Conservation (phyloP, 1,284 basidiomycete genomes). For the Sanghuangporus sanghuang region DNA sequence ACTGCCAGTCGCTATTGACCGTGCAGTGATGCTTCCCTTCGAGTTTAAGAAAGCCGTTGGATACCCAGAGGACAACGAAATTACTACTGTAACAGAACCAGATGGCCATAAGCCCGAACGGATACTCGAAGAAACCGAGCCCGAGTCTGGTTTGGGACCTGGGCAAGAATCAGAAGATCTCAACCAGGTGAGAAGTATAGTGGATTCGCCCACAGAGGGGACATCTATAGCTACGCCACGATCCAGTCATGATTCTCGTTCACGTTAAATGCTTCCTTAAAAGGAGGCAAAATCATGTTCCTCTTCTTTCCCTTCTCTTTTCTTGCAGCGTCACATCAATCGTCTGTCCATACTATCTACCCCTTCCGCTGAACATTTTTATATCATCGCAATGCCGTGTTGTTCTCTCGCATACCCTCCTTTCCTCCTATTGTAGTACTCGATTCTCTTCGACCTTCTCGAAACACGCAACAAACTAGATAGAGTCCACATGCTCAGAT, state of each 20-base stretch:
- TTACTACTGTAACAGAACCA: neutral
- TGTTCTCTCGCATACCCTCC: neutral
- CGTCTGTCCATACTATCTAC: neutral
- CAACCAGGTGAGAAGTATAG: neutral
- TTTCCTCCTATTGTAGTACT: neutral
- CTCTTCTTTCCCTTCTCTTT: neutral
- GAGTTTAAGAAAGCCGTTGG: conserved; percentile 36
- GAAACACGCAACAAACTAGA: neutral
- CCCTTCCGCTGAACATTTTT: neutral
- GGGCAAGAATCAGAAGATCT: neutral
- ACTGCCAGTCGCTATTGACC: conserved; percentile 83
- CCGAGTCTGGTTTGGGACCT: neutral
- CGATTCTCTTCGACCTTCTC: neutral
- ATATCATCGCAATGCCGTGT: neutral
- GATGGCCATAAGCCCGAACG: neutral
- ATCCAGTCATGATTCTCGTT: neutral
- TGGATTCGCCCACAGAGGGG: neutral
- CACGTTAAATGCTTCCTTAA: neutral
- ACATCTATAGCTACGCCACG: neutral
- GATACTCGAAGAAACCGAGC: neutral
- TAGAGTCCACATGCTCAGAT: neutral
- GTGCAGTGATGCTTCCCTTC: conserved; percentile 72
- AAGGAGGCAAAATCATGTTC: neutral
- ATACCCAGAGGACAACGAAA: neutral
- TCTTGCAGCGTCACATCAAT: neutral